Evolutionary conservation across 2,329 filamentous ascomycete genomes (phyloP), one percentile per base, ranked within the genome.

Genomic region (Phyllosticta citrichinensis): DNA sequence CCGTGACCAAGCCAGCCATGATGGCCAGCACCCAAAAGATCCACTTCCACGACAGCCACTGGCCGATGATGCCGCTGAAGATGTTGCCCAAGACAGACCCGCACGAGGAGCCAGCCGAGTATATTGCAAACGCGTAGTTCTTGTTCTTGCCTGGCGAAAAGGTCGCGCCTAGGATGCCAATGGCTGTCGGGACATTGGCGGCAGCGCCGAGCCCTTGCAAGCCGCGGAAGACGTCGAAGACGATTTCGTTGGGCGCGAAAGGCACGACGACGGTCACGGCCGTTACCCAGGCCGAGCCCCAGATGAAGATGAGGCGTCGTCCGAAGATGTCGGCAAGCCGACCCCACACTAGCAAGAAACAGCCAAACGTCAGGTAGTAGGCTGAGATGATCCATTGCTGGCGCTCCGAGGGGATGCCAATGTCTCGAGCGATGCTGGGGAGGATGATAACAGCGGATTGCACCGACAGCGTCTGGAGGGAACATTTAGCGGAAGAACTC

Each of bases 81-180:
- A 88, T 71, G 66, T 87, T 89, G 2, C 87, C 87, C 58, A 85
- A 82, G 9, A 87, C 78, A 55, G 79, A 81, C 0, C 87, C 86
- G 0, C 87, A 72, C 0, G 87, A 86, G 0, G 85, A 83, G 1
- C 85, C 86, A 1, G 84, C 84, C 19, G 82, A 66, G 63, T 87
- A 88, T 22, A 81, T 79, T 35, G 82, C 83, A 65, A 89, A 88
- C 1, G 86, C 85, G 68, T 87, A 87, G 66, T 87, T 88, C 72
- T 88, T 88, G 3, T 85, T 82, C 64, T 83, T 85, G 0, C 86
- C 84, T 0, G 85, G 85, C 1, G 82, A 81, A 60, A 89, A 89
- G 0, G 84, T 87, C 1, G 82, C 81, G 0, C 85, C 86, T 2
- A 89, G 71, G 50, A 89, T 88, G 0, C 87, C 87, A 67, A 89